Evolutionary conservation across 2,329 filamentous ascomycete species (phyloP).

Genomic region (Pseudopithomyces chartarum): DNA sequence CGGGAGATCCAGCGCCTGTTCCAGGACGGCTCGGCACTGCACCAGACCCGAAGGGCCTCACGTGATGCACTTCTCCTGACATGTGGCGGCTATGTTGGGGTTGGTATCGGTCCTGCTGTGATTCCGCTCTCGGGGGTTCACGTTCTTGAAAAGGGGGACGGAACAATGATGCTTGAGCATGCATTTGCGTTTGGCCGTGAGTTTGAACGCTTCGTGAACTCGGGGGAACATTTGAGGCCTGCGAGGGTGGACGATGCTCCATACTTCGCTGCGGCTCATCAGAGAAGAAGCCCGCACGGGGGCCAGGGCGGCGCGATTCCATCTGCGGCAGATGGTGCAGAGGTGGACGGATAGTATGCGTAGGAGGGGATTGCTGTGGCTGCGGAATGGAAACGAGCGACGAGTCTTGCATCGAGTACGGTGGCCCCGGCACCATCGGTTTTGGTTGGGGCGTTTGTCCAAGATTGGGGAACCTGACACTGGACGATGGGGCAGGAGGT

Average conservation of each 20-base stretch:
- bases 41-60: constrained; percentile 29
- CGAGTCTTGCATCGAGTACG: constrained; percentile 32
- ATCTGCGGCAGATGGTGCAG: constrained; percentile 33
- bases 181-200: constrained; percentile 33
- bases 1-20: constrained; percentile 34
- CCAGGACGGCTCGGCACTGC: constrained; percentile 31
- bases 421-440: constrained; percentile 26
- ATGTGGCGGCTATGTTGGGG: constrained; percentile 34
- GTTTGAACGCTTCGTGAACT: constrained; percentile 31
- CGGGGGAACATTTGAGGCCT: constrained; percentile 28
- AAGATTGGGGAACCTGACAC: constrained; percentile 35
- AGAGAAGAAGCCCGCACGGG: constrained; percentile 43
- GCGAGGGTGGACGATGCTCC: constrained; percentile 36
- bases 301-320: constrained; percentile 34
- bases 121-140: constrained; percentile 29
- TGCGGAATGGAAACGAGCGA: constrained; percentile 30
- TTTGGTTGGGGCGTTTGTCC: constrained; percentile 41
- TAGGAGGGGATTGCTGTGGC: constrained; percentile 36
- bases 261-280: constrained; percentile 35
- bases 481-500: constrained; percentile 36
- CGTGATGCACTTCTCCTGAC: constrained; percentile 37
- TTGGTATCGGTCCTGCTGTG: constrained; percentile 38
- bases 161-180: constrained; percentile 31
- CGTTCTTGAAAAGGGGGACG: constrained; percentile 35
- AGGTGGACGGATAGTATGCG: constrained; percentile 30